Percentiles rank a stretch among this genome's conserved stretches.
These are phyloP conservation scores for Fusarium vanettenii DNA, from an alignment of 2,329 filamentous ascomycete species.

Conservation along the genomic window DNA sequence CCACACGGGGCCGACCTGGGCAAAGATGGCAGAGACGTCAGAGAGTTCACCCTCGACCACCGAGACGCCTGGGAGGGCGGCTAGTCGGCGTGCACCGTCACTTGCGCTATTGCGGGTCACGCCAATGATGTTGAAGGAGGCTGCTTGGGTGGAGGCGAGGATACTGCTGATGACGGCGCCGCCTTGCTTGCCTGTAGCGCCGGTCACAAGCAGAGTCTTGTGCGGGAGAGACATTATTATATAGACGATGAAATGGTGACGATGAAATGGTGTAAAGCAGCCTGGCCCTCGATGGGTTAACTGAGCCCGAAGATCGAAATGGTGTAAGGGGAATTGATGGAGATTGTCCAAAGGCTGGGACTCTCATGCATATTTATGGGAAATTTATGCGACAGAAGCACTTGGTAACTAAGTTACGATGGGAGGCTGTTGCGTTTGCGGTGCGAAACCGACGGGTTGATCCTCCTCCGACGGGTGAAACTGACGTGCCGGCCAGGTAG, in stretches of 20 bases:
- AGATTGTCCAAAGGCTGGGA: not conserved
- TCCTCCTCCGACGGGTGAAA: not conserved
- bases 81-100: not conserved
- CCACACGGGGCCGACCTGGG: not conserved
- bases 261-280: not conserved
- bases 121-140: not conserved
- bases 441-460: not conserved
- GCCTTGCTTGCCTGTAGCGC: slow-evolving; percentile 8
- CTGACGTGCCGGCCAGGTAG: not conserved
- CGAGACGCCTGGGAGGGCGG: not conserved
- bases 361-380: not conserved
- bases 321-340: not conserved
- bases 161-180: slow-evolving; percentile 6
- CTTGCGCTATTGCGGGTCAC: not conserved
- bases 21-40: not conserved
- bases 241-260: not conserved
- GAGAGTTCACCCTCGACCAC: not conserved
- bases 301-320: no score
- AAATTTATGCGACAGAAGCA: not conserved
- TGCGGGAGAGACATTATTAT: not conserved
- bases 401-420: not conserved
- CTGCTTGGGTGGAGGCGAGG: not conserved
- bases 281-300: no score
- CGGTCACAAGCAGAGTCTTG: not conserved
- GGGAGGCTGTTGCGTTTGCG: not conserved